phyloP scores from a whole-genome alignment of 768 basidiomycete species.

The Tricholoma bakamatsutake region DNA sequence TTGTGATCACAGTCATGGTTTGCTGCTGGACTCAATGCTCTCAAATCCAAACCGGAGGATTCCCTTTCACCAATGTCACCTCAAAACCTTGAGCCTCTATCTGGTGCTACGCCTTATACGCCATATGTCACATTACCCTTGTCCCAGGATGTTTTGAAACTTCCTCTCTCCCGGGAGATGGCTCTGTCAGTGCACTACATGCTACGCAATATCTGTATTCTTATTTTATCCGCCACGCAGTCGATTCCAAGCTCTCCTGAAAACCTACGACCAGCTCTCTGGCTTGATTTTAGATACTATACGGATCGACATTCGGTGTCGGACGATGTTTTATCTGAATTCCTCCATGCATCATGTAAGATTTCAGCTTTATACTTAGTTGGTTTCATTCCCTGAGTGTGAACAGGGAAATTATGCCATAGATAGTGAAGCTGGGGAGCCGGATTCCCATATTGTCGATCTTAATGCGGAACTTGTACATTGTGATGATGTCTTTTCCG shows the following conservation, averaged over 20 bases:
- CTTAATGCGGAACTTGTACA: conserved; percentile 75
- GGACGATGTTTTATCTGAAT: conserved; percentile 74
- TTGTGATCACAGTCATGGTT: conserved; percentile 70
- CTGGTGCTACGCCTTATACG: conserved; percentile 42
- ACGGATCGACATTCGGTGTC: conserved; percentile 82
- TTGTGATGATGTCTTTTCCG: conserved; percentile 64
- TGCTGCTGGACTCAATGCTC: conserved; percentile 55
- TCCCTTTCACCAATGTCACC: conserved; percentile 45
- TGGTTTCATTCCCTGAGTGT: conserved; percentile 8
- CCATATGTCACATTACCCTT: conserved; percentile 39
- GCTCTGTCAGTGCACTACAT: conserved; percentile 52
- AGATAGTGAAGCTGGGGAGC: conserved; percentile 82
- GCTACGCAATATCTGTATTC: background rate
- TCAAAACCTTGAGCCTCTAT: conserved; percentile 42
- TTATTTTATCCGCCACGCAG: conserved; percentile 33
- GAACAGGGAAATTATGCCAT: conserved; percentile 78
- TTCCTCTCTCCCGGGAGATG: conserved; percentile 88
- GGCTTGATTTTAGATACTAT: conserved; percentile 84
- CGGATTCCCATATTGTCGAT: conserved; percentile 84
- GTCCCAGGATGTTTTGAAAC: conserved; percentile 45
- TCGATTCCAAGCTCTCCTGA: conserved; percentile 85
- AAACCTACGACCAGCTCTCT: conserved; percentile 87
- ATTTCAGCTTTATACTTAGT: conserved; percentile 5
- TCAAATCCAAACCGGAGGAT: conserved; percentile 62
- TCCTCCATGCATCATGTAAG: conserved; percentile 72